Evolutionary conservation across 352 stramenopile genomes (phyloP), one percentile per base, ranked within the genome.

Genomic region (Globisporangium parvum): DNA sequence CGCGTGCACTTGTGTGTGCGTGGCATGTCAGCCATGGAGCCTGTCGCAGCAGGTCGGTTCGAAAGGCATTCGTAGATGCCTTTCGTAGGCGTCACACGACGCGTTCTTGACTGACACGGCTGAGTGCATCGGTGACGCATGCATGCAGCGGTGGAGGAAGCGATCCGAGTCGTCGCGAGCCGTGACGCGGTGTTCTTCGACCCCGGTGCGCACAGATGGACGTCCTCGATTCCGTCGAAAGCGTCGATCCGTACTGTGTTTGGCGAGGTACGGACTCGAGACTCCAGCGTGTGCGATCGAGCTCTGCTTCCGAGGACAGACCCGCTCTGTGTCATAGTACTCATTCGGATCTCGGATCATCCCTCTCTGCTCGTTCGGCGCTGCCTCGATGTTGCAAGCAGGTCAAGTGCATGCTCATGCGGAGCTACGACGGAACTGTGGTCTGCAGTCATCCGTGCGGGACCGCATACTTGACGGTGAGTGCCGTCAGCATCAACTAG

Each of bases 131-230:
- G 31, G 23, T 26, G 21, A 28, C 21, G 12, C 42, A 2, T 24
- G 46, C 59, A 73, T 24, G 46, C 59, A 73, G 80, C 69, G 18
- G 70, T 88, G 31, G 64, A 80, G 15, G 76, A 88, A 47, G 80
- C 77, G 2, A 51, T 88, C 10, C 59, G 63, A 18, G 55, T 82
- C 15, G 50, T 91, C 6, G 70, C 65, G 2, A 75, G 62, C 17
- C 69, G 78, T 12, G 68, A 85, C 50, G 51, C 72, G 47, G 75
- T 88, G 20, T 73, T 77, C 45, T 87, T 73, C 40, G 77, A 91
- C 52, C 59, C 55, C 1, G 57, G 56, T 15, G 53, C 65, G 12
- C 58, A 63, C 37, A 53, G 56, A 8, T 91, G 75, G 80, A 68
- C 64, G 18, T 71, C 66, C 21, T 69, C 53, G 0, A 69, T 91